Evolutionary conservation across 1,284 basidiomycete genomes (phyloP), one percentile per base, ranked within the genome.

Genomic region (Fomitopsis schrenkii): DNA sequence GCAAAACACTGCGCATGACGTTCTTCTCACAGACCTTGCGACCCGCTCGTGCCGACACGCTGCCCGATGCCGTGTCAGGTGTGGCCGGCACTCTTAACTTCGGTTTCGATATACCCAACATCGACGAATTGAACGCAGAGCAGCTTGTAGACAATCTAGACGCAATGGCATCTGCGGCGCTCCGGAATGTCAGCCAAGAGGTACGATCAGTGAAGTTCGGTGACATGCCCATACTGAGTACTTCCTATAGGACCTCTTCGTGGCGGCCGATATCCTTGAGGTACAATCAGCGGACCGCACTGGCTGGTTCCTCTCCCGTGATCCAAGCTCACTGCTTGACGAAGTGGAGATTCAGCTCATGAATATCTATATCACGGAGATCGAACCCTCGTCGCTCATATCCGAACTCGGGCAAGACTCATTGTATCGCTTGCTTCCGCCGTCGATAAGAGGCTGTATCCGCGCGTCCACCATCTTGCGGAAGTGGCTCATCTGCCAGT

Each of bases 201-300:
- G 90, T 91, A 70, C n/a, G 44, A 59, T 59, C 28, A 57, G 36
- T 59, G 8, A 33, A 52, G 6, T 59, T 33, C 33, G 30, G 28
- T 35, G 5, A 22, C 9, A 55, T 19, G 19, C 22, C n/a, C 30
- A 28, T 38, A 55, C 38, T 50, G 9, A 50, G 22, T 33, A 10
- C 17, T 41, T 19, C 42, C 33, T 9, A 19, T 58, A 76, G 88
- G 91, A 93, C 73, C 76, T 93, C 42, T 87, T 90, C 67, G 78
- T 86, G 54, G 85, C 88, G 17, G 81, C 85, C 4, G 91, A 94
- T 70, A 75, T 93, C 19, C 79, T 94, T 15, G 91, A 94, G 72
- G 83, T 90, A 1, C 91, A 93, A 72, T 87, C 83, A 5, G 83
- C 83, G 17, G 91, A 94, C 71, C 83, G 84, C 40, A 86, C 83